These are phyloP conservation scores for Tylopilus orsonianus DNA, from an alignment of 1,284 basidiomycete genomes.

Conservation along the genomic window DNA sequence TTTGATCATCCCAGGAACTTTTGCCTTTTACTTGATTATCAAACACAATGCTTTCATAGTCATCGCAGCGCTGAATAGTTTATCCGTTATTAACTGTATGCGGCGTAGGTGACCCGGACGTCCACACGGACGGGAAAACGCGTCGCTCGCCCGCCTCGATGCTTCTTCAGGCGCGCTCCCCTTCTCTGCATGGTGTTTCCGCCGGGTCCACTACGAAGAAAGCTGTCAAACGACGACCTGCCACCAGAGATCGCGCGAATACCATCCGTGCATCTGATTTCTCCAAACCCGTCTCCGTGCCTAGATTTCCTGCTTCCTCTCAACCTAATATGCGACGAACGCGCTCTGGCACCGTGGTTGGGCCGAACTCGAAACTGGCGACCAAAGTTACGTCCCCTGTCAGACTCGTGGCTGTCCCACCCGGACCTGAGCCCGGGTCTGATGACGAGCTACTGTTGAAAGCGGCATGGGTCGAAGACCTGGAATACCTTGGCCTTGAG, in stretches of 20 bases:
- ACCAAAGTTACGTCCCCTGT: neutral
- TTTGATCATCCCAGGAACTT: conserved; percentile 6
- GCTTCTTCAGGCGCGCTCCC: conserved; percentile 8
- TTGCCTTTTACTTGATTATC: neutral
- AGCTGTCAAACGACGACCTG: conserved; percentile 1
- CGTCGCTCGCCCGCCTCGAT: neutral
- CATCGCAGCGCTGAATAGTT: neutral
- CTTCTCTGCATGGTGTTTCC: conserved; percentile 14
- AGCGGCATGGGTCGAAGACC: conserved; percentile 36
- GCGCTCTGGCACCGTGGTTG: conserved; percentile 35
- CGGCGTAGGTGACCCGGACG: conserved; percentile 13
- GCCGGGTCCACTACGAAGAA: conserved; percentile 11
- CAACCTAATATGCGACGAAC: conserved; percentile 27
- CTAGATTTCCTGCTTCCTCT: neutral
- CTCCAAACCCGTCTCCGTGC: conserved; percentile 1
- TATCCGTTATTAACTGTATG: conserved; percentile 13
- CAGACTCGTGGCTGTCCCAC: conserved; percentile 1
- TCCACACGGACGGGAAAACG: conserved; percentile 11
- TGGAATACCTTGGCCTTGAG: conserved; percentile 42
- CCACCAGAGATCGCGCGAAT: conserved; percentile 27
- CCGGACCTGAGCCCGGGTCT: conserved; percentile 17
- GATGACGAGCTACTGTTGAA: conserved; percentile 32
- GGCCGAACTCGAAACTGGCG: conserved; percentile 26
- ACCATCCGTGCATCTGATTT: conserved; percentile 36
- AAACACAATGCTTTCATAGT: neutral